phyloP scores from a whole-genome alignment of 2,329 filamentous ascomycete species.

The Colletotrichum tamarilloi region DNA sequence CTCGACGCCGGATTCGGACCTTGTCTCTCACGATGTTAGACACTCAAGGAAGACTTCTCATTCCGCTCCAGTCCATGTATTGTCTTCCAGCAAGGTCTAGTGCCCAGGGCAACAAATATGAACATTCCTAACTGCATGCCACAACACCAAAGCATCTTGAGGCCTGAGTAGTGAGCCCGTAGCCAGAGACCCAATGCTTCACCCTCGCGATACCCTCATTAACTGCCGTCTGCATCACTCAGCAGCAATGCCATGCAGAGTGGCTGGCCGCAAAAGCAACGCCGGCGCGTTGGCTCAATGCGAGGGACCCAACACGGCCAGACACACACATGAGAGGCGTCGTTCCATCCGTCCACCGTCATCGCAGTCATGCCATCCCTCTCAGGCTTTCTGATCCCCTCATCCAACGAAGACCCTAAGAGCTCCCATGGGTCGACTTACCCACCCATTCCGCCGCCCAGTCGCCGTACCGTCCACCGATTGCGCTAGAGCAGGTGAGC shows the following conservation, averaged over 20 bases:
- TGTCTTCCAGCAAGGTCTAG: background rate
- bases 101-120: background rate
- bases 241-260: background rate
- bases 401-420: background rate
- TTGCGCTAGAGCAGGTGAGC: conserved; percentile 25
- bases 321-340: background rate
- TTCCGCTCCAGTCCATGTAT: background rate
- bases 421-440: background rate
- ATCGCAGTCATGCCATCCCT: background rate
- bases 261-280: conserved; percentile 7
- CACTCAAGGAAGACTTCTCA: background rate
- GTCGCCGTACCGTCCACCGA: background rate
- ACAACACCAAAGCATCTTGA: background rate
- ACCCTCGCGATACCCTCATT: conserved; percentile 6
- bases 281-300: background rate
- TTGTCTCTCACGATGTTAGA: background rate
- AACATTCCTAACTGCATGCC: background rate
- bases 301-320: background rate
- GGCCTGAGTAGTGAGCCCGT: too few species aligned
- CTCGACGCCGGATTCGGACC: background rate
- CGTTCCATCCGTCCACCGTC: background rate
- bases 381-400: background rate
- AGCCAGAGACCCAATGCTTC: background rate
- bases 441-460: background rate
- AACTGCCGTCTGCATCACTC: background rate